phyloP scores from a whole-genome alignment of 1,284 basidiomycete species.

The Fomitiporia mediterranea region DNA sequence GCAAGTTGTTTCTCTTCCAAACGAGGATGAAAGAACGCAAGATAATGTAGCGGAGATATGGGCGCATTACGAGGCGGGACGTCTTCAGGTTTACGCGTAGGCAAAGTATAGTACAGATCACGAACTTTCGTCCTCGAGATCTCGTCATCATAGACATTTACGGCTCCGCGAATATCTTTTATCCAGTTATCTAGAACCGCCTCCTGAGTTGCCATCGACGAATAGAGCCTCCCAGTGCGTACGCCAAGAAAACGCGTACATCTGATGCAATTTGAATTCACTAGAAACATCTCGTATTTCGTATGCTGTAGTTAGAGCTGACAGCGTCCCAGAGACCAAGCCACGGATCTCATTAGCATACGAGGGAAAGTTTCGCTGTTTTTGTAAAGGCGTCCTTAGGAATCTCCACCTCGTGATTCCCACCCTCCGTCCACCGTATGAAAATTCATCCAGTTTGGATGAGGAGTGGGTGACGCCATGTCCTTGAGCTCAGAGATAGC shows the following conservation, averaged over 20 bases:
- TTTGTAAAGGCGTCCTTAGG: no score
- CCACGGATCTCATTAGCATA: no score
- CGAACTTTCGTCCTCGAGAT: conserved; percentile 4
- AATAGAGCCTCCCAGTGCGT: neutral
- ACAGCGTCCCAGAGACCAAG: no score
- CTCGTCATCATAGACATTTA: neutral
- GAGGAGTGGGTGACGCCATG: no score
- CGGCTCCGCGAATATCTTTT: neutral
- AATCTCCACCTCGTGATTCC: no score
- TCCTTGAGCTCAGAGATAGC: no score
- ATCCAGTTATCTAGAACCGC: neutral
- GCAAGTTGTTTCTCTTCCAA: conserved; percentile 55
- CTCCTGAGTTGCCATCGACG: neutral
- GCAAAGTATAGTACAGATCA: conserved; percentile 12
- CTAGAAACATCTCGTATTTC: no score
- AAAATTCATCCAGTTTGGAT: neutral
- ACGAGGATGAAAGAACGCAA: conserved; percentile 71
- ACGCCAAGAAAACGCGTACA: neutral
- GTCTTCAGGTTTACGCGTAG: conserved; percentile 1
- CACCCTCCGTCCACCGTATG: neutral
- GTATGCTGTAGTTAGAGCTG: no score
- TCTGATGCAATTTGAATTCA: no score
- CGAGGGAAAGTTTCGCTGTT: no score
- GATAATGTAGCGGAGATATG: conserved; percentile 41
- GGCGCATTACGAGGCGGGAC: neutral